A percentile compares a stretch with the other conserved stretches of the same genome.
Evolutionary conservation across 2,329 filamentous ascomycete genomes (phyloP).

Genomic region (Parafenestella ontariensis): DNA sequence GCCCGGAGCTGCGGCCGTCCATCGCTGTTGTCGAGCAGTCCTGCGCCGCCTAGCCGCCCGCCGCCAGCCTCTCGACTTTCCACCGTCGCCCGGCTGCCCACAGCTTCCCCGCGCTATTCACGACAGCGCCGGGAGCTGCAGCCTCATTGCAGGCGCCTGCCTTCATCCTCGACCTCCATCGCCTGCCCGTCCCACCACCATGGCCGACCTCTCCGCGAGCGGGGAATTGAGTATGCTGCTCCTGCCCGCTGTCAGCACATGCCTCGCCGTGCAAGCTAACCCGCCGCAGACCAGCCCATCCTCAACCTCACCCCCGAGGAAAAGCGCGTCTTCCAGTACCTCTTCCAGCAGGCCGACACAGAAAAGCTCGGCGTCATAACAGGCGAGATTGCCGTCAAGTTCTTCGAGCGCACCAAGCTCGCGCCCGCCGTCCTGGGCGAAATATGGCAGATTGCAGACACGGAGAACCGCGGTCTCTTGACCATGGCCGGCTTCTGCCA

Average conservation of each 20-base stretch:
- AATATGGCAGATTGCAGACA: constrained; percentile 99
- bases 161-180: constrained; percentile 26
- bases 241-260: neutral
- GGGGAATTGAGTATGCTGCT: constrained; percentile 45
- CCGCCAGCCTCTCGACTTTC: constrained; percentile 34
- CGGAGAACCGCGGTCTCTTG: constrained; percentile 91
- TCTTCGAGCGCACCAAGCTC: constrained; percentile 95
- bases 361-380: constrained; percentile 93
- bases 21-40: constrained; percentile 5
- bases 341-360: constrained; percentile 91
- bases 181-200: constrained; percentile 32
- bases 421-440: constrained; percentile 84
- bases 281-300: constrained; percentile 56
- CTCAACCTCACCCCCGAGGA: constrained; percentile 90
- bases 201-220: constrained; percentile 45
- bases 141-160: constrained; percentile 38
- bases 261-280: constrained; percentile 29
- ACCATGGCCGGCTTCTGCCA: constrained; percentile 93
- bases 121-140: constrained; percentile 39
- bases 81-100: constrained; percentile 17
- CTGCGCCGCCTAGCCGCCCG: constrained; percentile 8
- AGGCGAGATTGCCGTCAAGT: constrained; percentile 93
- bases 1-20: constrained; percentile 14
- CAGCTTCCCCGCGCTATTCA: constrained; percentile 40
- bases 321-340: constrained; percentile 90